Base-by-base conservation (phyloP, 2,329 filamentous ascomycete species). In the Diaporthe amygdali region DNA sequence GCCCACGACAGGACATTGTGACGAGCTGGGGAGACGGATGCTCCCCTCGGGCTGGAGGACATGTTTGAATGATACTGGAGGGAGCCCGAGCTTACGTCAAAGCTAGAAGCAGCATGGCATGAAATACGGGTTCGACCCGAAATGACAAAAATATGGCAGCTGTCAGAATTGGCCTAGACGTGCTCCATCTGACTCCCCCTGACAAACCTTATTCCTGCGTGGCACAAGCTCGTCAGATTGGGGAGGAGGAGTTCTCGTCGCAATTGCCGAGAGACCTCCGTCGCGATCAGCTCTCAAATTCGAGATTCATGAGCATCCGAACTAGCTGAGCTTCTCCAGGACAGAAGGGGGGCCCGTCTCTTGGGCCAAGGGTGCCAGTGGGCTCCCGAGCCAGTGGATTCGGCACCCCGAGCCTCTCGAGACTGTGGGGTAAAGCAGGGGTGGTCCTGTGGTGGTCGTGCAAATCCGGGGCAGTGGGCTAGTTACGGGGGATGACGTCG, bases 381-480 rank as follows among this genome's bases (percentile, higher is more conserved):
- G 59, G 41, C 49, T 64, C 59, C 44, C 59, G 44, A 64, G 59
- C 44, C 59, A 64, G 59, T 49, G 59, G 59, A 37, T 49, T 64
- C 44, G 41, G 34, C 47, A 14, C 22, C 30, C 59, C 20, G 34
- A 49, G 3, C 17, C 30, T 20, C 27, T 49, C 30, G n/a, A 49
- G 56, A 64, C 59, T 64, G 59, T 64, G 59, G 59, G 59, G 59
- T 64, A 64, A 12, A 49, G n/a, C 59, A 64, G 59, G 59, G 56
- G 59, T 22, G 44, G 20, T 41, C 59, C 59, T 41, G 59, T 34
- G 41, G 39, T 27, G 20, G 25, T 27, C 10, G 20, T 46, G 59
- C 59, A 46, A 64, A 64, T 64, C 59, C 59, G 59, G 59, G 44
- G 59, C 59, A 49, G 59, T 64, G 59, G 41, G 27, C 59, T 63